phyloP scores from a whole-genome alignment of 805 yeast species.

The Candida peoriensis region DNA sequence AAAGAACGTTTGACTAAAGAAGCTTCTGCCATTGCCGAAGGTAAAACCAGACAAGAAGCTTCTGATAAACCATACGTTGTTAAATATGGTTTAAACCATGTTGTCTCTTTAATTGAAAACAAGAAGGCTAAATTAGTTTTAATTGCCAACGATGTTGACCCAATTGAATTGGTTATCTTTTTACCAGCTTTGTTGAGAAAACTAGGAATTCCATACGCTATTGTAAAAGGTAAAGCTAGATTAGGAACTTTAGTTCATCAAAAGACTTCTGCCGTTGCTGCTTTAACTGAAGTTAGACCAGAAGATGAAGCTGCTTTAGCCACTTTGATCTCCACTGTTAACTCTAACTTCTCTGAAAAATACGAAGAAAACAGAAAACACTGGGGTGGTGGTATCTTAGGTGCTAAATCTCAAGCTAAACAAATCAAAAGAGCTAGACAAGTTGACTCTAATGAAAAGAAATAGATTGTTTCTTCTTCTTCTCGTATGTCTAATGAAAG shows the following conservation, averaged over 20 bases:
- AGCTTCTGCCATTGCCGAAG: constrained; percentile 98
- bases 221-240: constrained; percentile 98
- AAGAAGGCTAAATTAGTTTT: constrained; percentile 96
- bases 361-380: constrained; percentile 95
- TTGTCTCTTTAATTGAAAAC: constrained; percentile 94
- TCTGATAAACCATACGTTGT: constrained; percentile 95
- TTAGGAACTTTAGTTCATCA: constrained; percentile 96
- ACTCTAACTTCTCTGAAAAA: constrained; percentile 89
- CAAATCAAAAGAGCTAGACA: constrained; percentile 32
- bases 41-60: constrained; percentile 94
- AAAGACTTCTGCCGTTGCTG: constrained; percentile 96
- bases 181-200: constrained; percentile 98
- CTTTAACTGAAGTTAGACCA: constrained; percentile 89
- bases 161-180: constrained; percentile 95
- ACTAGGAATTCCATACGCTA: constrained; percentile 99
- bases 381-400: constrained; percentile 99
- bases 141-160: constrained; percentile 99
- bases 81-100: constrained; percentile 99
- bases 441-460: constrained; percentile 13
- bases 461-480: no score
- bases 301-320: constrained; percentile 96
- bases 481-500: no score
- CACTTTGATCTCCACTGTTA: constrained; percentile 85
- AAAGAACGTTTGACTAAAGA: constrained; percentile 98
- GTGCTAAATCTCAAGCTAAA: constrained; percentile 88